Conservation (phyloP, 1,139 yeast species). For the Taphrina confusa region DNA sequence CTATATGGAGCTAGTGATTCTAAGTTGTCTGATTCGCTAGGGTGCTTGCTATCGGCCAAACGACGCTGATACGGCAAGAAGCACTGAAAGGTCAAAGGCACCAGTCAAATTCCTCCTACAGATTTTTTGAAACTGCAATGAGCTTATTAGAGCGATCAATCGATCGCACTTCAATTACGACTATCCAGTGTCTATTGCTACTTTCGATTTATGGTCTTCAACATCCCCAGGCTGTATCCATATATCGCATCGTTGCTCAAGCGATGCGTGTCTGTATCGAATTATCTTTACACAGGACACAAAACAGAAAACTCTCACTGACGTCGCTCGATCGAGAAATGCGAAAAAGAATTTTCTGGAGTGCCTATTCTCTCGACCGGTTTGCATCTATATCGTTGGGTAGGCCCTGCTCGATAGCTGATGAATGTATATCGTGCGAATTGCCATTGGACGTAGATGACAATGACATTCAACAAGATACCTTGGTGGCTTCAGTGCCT, state of each 20-base stretch:
- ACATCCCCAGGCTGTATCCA: conserved; percentile 29
- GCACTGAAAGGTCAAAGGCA: conserved; percentile 15
- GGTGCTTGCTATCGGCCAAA: conserved; percentile 31
- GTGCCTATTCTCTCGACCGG: conserved; percentile 41
- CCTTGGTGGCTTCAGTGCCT: conserved; percentile 3
- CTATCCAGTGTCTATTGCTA: conserved; percentile 23
- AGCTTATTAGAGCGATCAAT: conserved; percentile 22
- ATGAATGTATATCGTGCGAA: conserved; percentile 36
- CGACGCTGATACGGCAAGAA: conserved; percentile 23
- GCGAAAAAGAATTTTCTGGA: conserved; percentile 42
- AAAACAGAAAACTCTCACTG: conserved; percentile 16
- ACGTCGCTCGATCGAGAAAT: conserved; percentile 39
- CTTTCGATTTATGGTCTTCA: conserved; percentile 23
- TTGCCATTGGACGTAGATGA: conserved; percentile 38
- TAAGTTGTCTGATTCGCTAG: no score
- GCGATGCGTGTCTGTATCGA: conserved; percentile 33
- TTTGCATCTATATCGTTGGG: conserved; percentile 40
- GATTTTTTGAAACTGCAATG: conserved; percentile 30
- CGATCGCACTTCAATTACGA: conserved; percentile 22
- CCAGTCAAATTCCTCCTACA: conserved; percentile 5
- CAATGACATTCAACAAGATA: conserved; percentile 30
- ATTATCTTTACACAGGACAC: conserved; percentile 30
- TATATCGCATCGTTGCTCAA: conserved; percentile 24
- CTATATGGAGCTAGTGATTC: no score
- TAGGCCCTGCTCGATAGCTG: conserved; percentile 42